These are phyloP conservation scores for Erodium texanum DNA, from an alignment of 441 rosid species.

Conservation along the genomic window DNA sequence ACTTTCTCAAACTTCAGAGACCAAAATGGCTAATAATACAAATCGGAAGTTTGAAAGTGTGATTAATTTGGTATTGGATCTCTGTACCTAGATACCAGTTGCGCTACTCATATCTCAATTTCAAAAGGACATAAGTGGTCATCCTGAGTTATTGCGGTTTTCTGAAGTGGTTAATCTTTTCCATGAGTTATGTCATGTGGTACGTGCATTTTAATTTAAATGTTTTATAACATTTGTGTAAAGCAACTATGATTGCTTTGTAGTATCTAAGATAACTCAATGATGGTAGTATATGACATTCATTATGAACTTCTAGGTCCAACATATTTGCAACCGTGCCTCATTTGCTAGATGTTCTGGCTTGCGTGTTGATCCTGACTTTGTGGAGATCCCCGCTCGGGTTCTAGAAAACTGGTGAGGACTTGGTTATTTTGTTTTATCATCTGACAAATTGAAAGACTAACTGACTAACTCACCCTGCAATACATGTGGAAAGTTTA, in stretches of 20 bases:
- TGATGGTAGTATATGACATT: not conserved
- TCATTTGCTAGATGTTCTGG: slow-evolving; percentile 84
- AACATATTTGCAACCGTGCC: slow-evolving; percentile 83
- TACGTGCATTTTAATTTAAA: slow-evolving; percentile 30
- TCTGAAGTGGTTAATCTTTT: slow-evolving; percentile 84
- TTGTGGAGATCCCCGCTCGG: slow-evolving; percentile 82
- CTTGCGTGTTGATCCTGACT: slow-evolving; percentile 76
- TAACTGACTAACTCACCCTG: slow-evolving; percentile 14
- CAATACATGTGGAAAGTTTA: slow-evolving; percentile 28
- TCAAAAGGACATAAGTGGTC: slow-evolving; percentile 39
- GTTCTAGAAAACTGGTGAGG: slow-evolving; percentile 77
- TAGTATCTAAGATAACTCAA: slow-evolving; percentile 10
- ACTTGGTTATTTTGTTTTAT: slow-evolving; percentile 11
- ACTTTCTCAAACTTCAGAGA: not conserved
- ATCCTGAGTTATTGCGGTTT: slow-evolving; percentile 58
- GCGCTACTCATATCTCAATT: slow-evolving; percentile 67
- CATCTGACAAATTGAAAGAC: slow-evolving; percentile 1
- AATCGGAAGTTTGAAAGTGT: not conserved
- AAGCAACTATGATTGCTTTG: not conserved
- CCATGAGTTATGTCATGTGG: slow-evolving; percentile 98
- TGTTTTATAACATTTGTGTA: slow-evolving; percentile 10
- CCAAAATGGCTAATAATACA: not conserved
- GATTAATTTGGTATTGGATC: slow-evolving; percentile 19
- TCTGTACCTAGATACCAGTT: slow-evolving; percentile 51
- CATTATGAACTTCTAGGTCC: slow-evolving; percentile 48